Evolutionary conservation across 768 basidiomycete species (phyloP), one percentile per base, ranked within the genome.

Genomic region (Rhodocollybia butyracea): DNA sequence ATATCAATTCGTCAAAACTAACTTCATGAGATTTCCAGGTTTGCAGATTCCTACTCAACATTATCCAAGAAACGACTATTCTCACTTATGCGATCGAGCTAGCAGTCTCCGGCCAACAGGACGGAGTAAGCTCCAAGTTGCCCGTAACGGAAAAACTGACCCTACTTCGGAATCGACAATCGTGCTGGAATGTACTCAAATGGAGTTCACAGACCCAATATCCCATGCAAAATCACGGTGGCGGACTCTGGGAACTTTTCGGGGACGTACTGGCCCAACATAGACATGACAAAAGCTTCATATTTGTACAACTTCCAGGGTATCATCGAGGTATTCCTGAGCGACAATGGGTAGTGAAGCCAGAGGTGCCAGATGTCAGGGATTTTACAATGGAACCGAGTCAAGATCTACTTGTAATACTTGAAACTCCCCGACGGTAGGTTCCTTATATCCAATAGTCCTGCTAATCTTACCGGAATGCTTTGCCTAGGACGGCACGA

Each of bases 351-450:
- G 64, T 65, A 5, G 55, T 80, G 17, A 63, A 69, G 21, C 60
- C 64, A 10, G 31, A 71, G 53, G 69, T 69, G 3, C 59, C 79
- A 32, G 2, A 22, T 32, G 61, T 84, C 12, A 75, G 79, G n/a
- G 84, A 86, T 60, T 84, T 85, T 59, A 74, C 73, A 6, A 77
- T 89, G 72, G 87, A 89, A 63, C 82, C 84, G 17, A 76, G 81
- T 22, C 86, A 86, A 61, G 81, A 88, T 64, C 73, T 89, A 30
- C 71, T 88, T 8, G 74, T 86, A 7, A 58, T 81, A 17, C 66
- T 84, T 5, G 76, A 80, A 60, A 65, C 60, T 26, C 72, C 72
- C 21, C 54, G 59, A 54, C 68, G 60, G 78, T 78, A 42, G 24
- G 31, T 11, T 27, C 15, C 30, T 5, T 29, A 42, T n/a, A 32